Conservation (phyloP, 2,329 filamentous ascomycete species). For the Sordariomycetes sp. region DNA sequence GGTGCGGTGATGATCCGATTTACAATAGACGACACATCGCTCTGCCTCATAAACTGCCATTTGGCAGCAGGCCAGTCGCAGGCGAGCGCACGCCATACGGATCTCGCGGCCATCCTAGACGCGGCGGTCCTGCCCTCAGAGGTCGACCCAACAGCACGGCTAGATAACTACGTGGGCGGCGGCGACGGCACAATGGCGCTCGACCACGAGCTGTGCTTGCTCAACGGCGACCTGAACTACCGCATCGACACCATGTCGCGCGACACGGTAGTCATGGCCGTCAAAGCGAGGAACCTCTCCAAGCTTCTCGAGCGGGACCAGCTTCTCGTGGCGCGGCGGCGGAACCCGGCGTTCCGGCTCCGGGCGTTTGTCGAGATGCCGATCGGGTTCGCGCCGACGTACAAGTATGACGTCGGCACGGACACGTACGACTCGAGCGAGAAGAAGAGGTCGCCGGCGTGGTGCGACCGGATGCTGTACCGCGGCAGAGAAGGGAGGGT, state of each 20-base stretch:
- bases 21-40: slow-evolving; percentile 80
- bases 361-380: slow-evolving; percentile 83
- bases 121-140: slow-evolving; percentile 63
- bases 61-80: slow-evolving; percentile 87
- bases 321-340: slow-evolving; percentile 75
- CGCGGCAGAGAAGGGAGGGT: slow-evolving; percentile 64
- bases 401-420: slow-evolving; percentile 96
- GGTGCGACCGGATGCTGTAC: slow-evolving; percentile 92
- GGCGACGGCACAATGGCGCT: slow-evolving; percentile 91
- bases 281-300: slow-evolving; percentile 67
- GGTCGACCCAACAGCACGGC: slow-evolving; percentile 52
- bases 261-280: slow-evolving; percentile 79
- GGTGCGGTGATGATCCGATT: slow-evolving; percentile 90
- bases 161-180: slow-evolving; percentile 79
- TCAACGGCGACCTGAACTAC: slow-evolving; percentile 96
- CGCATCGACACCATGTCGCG: slow-evolving; percentile 96
- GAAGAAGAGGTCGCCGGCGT: slow-evolving; percentile 87
- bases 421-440: slow-evolving; percentile 92
- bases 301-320: slow-evolving; percentile 93
- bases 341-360: slow-evolving; percentile 81
- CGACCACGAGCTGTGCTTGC: slow-evolving; percentile 92
- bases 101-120: slow-evolving; percentile 84
- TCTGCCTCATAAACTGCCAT: slow-evolving; percentile 97
- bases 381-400: slow-evolving; percentile 89
- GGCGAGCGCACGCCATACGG: slow-evolving; percentile 83